phyloP scores from a whole-genome alignment of 352 stramenopile species.

The Bremia lactucae region DNA sequence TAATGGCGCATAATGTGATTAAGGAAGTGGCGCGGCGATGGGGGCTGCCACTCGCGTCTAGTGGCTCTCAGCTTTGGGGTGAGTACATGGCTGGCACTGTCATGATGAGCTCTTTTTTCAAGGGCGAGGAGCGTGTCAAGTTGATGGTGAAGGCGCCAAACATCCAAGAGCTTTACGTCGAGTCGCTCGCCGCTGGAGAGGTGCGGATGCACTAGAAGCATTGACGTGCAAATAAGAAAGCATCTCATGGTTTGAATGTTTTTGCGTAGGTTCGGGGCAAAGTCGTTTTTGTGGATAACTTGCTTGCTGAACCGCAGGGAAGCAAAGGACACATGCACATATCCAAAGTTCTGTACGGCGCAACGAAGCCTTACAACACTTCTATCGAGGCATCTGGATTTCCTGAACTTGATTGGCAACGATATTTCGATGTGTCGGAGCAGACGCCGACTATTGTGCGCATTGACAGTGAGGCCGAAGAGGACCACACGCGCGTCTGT shows the following conservation, averaged over 20 bases:
- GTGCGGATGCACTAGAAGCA: conserved; percentile 9
- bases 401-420: conserved; percentile 66
- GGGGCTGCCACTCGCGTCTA: conserved; percentile 28
- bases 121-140: conserved; percentile 79
- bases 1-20: conserved; percentile 53
- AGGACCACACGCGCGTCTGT: conserved; percentile 45
- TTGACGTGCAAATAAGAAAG: neutral
- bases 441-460: conserved; percentile 77
- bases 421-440: conserved; percentile 78
- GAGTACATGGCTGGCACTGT: conserved; percentile 80
- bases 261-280: conserved; percentile 48
- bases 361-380: conserved; percentile 67
- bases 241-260: neutral
- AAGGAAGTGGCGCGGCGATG: conserved; percentile 48
- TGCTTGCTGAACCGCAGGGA: conserved; percentile 12
- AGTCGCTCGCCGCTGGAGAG: conserved; percentile 71
- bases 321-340: conserved; percentile 51
- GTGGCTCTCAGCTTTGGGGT: conserved; percentile 57
- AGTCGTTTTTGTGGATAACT: conserved; percentile 27
- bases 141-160: conserved; percentile 49
- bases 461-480: conserved; percentile 41
- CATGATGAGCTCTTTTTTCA: conserved; percentile 85
- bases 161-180: conserved; percentile 68
- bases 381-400: conserved; percentile 51
- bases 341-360: conserved; percentile 70